A percentile compares a stretch with the other conserved stretches of the same genome.
phyloP scores from a whole-genome alignment of 345 rosid genomes.

The Salix arbutifolia region DNA sequence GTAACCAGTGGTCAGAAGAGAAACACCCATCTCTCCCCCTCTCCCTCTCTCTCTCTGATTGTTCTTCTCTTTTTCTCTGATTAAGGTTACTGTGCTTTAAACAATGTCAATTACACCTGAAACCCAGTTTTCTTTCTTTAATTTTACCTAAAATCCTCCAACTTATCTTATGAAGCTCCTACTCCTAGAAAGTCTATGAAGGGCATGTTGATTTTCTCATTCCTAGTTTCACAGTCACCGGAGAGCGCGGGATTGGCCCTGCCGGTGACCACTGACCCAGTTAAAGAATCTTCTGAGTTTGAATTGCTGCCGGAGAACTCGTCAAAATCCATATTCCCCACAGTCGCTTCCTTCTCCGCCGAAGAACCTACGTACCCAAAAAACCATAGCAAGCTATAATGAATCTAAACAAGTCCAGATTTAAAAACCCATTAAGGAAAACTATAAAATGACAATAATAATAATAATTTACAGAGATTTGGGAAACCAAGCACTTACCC shows the following conservation, averaged over 20 bases:
- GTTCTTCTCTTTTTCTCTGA: neutral
- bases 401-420: neutral
- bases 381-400: neutral
- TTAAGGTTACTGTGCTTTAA: conserved; percentile 15
- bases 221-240: conserved; percentile 17
- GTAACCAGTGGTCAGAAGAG: neutral
- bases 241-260: conserved; percentile 21
- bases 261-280: conserved; percentile 39
- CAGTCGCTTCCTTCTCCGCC: conserved; percentile 20
- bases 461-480: neutral
- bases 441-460: neutral
- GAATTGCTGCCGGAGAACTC: conserved; percentile 34
- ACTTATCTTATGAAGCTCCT: conserved; percentile 31
- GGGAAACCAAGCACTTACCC: conserved; percentile 21
- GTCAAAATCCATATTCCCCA: conserved; percentile 14
- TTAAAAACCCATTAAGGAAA: neutral
- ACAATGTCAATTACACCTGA: conserved; percentile 8
- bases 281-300: conserved; percentile 48
- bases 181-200: conserved; percentile 74
- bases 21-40: conserved; percentile 1
- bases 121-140: neutral
- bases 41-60: neutral
- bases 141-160: neutral
- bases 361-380: conserved; percentile 20
- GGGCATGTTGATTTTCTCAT: conserved; percentile 24